Evolutionary conservation across 345 rosid genomes (phyloP), one percentile per base, ranked within the genome.

Genomic region (Lepidium didymum): DNA sequence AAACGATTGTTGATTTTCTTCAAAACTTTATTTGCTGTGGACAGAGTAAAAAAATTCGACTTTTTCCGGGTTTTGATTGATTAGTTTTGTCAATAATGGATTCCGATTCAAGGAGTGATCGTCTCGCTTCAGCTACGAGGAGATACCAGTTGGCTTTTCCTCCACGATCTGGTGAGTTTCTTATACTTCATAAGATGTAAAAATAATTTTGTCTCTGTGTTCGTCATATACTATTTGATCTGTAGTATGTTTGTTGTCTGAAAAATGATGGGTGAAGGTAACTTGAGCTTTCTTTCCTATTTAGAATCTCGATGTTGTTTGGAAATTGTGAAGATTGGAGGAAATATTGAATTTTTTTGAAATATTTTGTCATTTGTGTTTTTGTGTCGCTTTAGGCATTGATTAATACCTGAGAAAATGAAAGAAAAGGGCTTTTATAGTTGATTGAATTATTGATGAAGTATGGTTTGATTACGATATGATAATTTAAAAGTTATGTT

Each of bases 21-120:
- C 10, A 66, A 25, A 53, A 6, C 1, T 31, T 38, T 15, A 27
- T 52, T 27, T 41, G 33, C 41, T 29, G 43, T 31, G 7, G 8
- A 2, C 54, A 50, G 8, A 25, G 33, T 18, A 10, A 0, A 41
- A 41, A 42, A 14, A 7, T 15, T 45, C 62, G 64, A 67, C 41
- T 47, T 55, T 14, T 35, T 14, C 9, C 40, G 47, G 40, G 42
- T 27, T 46, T 57, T 37, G 25, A 21, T 59, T 41, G 25, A 42
- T 8, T 49, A 31, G 50, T 41, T 42, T 64, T 14, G 33, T 43
- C 14, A 82, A 53, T 10, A 69, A 93, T 93, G 98, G 97, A 93
- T 74, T 88, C 90, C 60, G 93, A 92, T 77, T 88, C 98, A 58
- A 85, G 91, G 96, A 90, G 82, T 64, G 77, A 78, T 74, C 96